Percentiles rank a stretch among this genome's conserved stretches.
Evolutionary conservation across 768 basidiomycete genomes (phyloP).

Genomic region (Hysterangium stoloniferum): DNA sequence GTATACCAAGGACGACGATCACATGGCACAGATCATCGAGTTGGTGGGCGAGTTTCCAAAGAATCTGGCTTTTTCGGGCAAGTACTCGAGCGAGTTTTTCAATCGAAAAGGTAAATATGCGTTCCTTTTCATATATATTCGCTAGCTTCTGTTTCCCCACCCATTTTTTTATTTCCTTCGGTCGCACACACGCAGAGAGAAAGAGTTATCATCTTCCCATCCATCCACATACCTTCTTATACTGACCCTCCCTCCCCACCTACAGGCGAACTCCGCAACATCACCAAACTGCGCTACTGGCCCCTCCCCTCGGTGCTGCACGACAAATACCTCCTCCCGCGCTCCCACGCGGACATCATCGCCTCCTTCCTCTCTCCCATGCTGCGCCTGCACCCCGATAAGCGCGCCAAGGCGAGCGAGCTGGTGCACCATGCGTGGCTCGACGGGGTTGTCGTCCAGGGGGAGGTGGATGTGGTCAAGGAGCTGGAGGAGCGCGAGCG

Average conservation of each 20-base stretch:
- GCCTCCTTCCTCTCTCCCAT: constrained; percentile 80
- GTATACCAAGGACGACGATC: constrained; percentile 94
- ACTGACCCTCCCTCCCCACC: neutral
- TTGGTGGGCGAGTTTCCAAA: constrained; percentile 87
- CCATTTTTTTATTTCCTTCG: neutral
- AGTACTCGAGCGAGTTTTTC: constrained; percentile 93
- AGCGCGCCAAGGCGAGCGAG: constrained; percentile 82
- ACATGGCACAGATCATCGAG: constrained; percentile 97
- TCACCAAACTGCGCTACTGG: constrained; percentile 91
- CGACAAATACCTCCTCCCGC: constrained; percentile 94
- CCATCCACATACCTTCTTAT: neutral
- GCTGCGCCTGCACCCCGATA: constrained; percentile 83
- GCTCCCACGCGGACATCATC: constrained; percentile 72
- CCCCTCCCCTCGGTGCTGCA: constrained; percentile 72
- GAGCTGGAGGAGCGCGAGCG: constrained; percentile 50
- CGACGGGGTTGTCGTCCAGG: constrained; percentile 76
- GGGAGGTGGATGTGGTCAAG: constrained; percentile 78
- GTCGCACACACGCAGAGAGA: neutral
- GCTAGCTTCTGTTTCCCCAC: neutral
- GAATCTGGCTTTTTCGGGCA: constrained; percentile 77
- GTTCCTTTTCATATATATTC: too few relatives aligned
- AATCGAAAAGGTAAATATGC: constrained; percentile 74
- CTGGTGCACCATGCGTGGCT: constrained; percentile 84
- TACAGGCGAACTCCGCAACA: constrained; percentile 83
- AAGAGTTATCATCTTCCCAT: too few relatives aligned